These are phyloP conservation scores for Esteya vermicola DNA, from an alignment of 2,329 filamentous ascomycete genomes.

Conservation along the genomic window DNA sequence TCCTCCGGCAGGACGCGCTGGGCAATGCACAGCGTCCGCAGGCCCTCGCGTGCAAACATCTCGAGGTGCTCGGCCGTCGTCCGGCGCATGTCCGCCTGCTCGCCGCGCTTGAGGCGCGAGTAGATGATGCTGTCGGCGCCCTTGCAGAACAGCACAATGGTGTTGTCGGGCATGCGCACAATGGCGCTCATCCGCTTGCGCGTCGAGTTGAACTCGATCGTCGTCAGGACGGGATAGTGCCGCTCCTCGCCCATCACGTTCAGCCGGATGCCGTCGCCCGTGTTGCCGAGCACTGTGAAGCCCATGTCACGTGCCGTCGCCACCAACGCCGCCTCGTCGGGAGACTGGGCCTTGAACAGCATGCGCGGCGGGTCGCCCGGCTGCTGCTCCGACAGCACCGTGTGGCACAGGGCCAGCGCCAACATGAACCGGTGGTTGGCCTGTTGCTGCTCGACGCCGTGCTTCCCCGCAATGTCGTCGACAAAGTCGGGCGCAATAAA, in stretches of 20 bases:
- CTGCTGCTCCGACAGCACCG: conserved; percentile 79
- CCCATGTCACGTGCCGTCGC: conserved; percentile 90
- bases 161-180: conserved; percentile 81
- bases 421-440: conserved; percentile 90
- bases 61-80: conserved; percentile 88
- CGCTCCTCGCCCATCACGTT: conserved; percentile 79
- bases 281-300: conserved; percentile 76
- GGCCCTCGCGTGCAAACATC: conserved; percentile 89
- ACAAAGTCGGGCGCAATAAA: conserved; percentile 89
- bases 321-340: conserved; percentile 89
- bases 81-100: conserved; percentile 71
- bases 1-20: conserved; percentile 66
- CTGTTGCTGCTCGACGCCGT: conserved; percentile 59
- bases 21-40: conserved; percentile 89
- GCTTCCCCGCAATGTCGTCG: conserved; percentile 63
- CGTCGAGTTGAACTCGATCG: conserved; percentile 92
- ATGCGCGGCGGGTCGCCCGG: conserved; percentile 86
- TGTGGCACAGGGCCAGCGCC: conserved; percentile 87
- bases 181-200: conserved; percentile 98
- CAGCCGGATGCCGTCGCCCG: conserved; percentile 66
- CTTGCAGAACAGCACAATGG: conserved; percentile 89
- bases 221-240: conserved; percentile 80
- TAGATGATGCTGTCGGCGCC: conserved; percentile 97
- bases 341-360: conserved; percentile 92
- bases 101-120: conserved; percentile 68